Base-by-base conservation (phyloP, 352 stramenopile species). In the Phytopythium boreale region DNA sequence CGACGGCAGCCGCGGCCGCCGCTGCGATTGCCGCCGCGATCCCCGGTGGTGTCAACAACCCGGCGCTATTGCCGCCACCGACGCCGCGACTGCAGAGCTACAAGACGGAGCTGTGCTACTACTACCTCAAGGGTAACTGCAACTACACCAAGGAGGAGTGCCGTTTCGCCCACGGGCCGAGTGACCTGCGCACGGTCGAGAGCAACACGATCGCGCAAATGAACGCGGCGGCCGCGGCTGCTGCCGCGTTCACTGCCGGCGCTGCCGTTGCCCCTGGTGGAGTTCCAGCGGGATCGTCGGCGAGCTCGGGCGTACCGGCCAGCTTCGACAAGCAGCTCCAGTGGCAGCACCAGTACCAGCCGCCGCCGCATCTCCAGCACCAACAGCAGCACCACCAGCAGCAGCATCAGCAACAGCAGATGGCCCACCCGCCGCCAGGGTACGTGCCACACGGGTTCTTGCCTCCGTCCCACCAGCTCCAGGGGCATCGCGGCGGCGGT, bases 61-160 rank as follows among this genome's bases (percentile, higher is more conserved):
- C 74, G 52, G 44, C 61, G 9, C 68, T 69, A 49, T 46, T 90
- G 34, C 74, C 76, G 19, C 59, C 80, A 12, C 75, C 82, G 14
- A 84, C 82, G 9, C 83, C 84, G 53, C 75, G 87, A 36, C 67
- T 93, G 37, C 84, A 95, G 68, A 95, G 87, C 66, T 95, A 95
- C 80, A 95, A 95, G 83, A 95, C 87, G 0, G 84, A 95, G 68
- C 64, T 95, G 49, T 95, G 87, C 74, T 95, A 93, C 68, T 95
- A 93, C 69, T 95, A 92, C 59, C 70, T 95, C 29, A 93, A 93
- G 50, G 87, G 87, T 29, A 92, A 87, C 66, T 95, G 87, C 78
- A 95, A 95, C 71, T 95, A 92, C 72, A 79, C 84, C 4, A 95
- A 90, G 66, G 87, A 93, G 6, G 87, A 95, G 55, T 95, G 87